Base-by-base conservation (phyloP, 1,139 yeast genomes). In the Suhomyces panamericanus region DNA sequence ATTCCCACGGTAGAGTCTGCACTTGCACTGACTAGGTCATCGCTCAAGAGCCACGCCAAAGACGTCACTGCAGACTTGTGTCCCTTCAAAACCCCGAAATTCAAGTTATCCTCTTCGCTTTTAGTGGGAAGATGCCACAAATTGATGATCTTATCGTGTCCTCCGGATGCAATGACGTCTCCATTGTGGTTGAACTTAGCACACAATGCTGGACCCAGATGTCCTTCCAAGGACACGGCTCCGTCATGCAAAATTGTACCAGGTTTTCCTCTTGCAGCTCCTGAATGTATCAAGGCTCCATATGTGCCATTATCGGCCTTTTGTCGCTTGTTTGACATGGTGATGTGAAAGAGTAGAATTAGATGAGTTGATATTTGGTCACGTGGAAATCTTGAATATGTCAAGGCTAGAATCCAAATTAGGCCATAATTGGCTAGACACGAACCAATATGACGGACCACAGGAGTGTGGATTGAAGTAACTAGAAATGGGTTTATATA, bases 21-120 rank as follows among this genome's bases (percentile, higher is more conserved):
- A 40, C 83, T 75, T 0, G 77, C 61, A 6, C 80, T 65, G 1
- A 69, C 70, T 1, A 81, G 16, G 0, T 56, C 56, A 26, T 68
- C 70, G 27, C 70, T 73, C 15, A 58, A 52, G 4, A 62, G 43
- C 86, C 86, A 81, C 22, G 62, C 56, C 8, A 80, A 50, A 1
- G 78, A 65, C 0, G 85, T 80, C 0, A 81, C 67, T 0, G 83
- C 83, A 4, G 75, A 68, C 42, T 73, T 74, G 52, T 80, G 84
- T 0, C 80, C 78, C 2, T 53, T 49, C n/a, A 70, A 52, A 22
- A 63, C 62, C 8, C 77, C 80, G 49, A 61, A 66, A 52, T 71
- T 77, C 2, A 67, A 64, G 17, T 54, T 39, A 40, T 50, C 64
- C 41, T 52, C 61, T 4, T 51, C 53, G 6, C 49, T 55, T 1